phyloP scores from a whole-genome alignment of 768 basidiomycete genomes.

The Termitomyces heimii region DNA sequence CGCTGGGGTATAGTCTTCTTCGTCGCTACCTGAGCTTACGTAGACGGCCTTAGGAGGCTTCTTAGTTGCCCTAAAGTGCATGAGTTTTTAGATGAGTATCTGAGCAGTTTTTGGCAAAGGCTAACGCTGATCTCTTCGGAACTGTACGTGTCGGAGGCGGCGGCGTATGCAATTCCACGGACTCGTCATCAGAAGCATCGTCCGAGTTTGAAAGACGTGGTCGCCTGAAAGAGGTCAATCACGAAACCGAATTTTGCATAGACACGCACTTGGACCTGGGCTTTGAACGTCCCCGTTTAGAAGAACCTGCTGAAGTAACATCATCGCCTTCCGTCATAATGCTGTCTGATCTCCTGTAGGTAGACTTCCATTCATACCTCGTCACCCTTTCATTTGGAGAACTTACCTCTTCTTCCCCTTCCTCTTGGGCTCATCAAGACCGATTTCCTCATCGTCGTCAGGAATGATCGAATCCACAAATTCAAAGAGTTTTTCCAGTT shows the following conservation, averaged over 20 bases:
- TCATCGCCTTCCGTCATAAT: constrained; percentile 37
- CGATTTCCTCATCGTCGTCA: constrained; percentile 48
- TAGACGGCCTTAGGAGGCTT: constrained; percentile 27
- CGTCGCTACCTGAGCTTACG: constrained; percentile 34
- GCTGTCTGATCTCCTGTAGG: constrained; percentile 53
- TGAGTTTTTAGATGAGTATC: not conserved
- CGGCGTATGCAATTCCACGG: constrained; percentile 23
- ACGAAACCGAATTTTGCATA: not conserved
- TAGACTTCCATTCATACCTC: not conserved
- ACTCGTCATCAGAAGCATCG: constrained; percentile 36
- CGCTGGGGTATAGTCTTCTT: constrained; percentile 23
- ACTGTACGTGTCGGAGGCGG: constrained; percentile 38
- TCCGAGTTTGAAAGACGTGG: constrained; percentile 50
- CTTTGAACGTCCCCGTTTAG: constrained; percentile 24
- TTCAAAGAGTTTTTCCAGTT: constrained; percentile 58
- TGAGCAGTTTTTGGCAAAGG: constrained; percentile 1
- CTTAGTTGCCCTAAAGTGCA: constrained; percentile 30
- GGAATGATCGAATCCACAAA: constrained; percentile 72
- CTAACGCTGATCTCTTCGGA: constrained; percentile 59
- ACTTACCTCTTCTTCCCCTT: constrained; percentile 44
- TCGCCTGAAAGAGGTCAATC: constrained; percentile 29
- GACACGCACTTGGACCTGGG: constrained; percentile 35
- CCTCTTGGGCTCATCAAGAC: constrained; percentile 32
- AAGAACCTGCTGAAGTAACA: constrained; percentile 26
- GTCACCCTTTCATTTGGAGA: not conserved